A percentile compares a stretch with the other conserved stretches of the same genome.
Conservation (phyloP, 176 grass and related monocot species). For the Dactylis glomerata region DNA sequence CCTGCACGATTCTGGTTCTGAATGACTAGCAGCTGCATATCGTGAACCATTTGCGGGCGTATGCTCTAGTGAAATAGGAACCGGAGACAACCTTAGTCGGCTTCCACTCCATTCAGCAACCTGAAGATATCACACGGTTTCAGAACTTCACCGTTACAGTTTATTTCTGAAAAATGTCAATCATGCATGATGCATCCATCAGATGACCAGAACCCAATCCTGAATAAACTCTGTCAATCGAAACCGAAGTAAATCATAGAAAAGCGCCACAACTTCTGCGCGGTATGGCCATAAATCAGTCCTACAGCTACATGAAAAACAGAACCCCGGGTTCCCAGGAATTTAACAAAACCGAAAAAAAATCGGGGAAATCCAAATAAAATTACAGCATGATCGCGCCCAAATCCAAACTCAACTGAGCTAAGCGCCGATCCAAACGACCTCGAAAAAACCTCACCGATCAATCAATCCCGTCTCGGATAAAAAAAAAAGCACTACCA, state of each 20-base stretch:
- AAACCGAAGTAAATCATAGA: neutral
- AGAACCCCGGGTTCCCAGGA: neutral
- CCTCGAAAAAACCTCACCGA: neutral
- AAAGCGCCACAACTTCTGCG: neutral
- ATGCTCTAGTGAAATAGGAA: neutral
- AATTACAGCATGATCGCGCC: neutral
- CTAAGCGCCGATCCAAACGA: neutral
- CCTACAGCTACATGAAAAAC: neutral
- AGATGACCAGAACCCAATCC: neutral
- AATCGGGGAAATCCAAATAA: neutral
- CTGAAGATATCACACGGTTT: constrained; percentile 6
- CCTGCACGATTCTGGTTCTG: neutral
- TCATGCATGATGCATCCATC: neutral
- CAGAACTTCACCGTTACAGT: neutral
- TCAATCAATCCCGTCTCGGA: neutral
- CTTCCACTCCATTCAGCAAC: constrained; percentile 29
- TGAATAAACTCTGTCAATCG: neutral
- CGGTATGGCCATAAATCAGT: neutral
- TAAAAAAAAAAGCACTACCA: neutral
- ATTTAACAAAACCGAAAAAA: neutral
- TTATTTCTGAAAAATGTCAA: neutral
- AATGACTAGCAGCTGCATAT: neutral
- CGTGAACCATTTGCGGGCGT: neutral
- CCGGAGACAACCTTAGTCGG: neutral
- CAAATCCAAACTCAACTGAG: neutral